Percentiles rank a stretch among this genome's conserved stretches.
Conservation (phyloP, 441 rosid species). For the Erodium trifolium region DNA sequence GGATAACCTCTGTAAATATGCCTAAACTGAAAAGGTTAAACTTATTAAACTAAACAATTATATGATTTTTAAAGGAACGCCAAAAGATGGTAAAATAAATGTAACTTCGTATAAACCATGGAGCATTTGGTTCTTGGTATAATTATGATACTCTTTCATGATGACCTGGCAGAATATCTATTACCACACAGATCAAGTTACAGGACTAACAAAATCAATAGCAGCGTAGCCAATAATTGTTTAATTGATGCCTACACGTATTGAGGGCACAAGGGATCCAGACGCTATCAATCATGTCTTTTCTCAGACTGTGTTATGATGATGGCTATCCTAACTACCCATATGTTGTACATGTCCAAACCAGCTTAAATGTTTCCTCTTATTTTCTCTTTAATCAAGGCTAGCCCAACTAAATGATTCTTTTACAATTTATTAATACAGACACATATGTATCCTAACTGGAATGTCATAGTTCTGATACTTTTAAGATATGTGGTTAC, state of each 20-base stretch:
- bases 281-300: too few species aligned
- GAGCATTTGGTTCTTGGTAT: background rate
- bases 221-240: background rate
- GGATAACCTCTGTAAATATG: background rate
- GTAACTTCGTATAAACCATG: background rate
- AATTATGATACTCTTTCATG: background rate
- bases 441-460: background rate
- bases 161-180: background rate
- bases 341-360: too few species aligned
- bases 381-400: too few species aligned
- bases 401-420: background rate
- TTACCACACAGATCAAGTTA: background rate
- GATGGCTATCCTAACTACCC: too few species aligned
- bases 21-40: background rate
- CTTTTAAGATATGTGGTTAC: background rate
- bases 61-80: background rate
- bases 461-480: background rate
- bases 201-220: background rate
- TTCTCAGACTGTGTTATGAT: too few species aligned
- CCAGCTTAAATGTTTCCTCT: too few species aligned
- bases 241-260: background rate
- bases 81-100: constrained; percentile 2
- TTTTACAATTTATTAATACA: background rate
- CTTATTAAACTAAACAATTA: background rate
- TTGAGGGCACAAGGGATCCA: background rate